A percentile compares a stretch with the other conserved stretches of the same genome.
phyloP scores from a whole-genome alignment of 148 eudicot genomes.

The Persicaria maculosa region DNA sequence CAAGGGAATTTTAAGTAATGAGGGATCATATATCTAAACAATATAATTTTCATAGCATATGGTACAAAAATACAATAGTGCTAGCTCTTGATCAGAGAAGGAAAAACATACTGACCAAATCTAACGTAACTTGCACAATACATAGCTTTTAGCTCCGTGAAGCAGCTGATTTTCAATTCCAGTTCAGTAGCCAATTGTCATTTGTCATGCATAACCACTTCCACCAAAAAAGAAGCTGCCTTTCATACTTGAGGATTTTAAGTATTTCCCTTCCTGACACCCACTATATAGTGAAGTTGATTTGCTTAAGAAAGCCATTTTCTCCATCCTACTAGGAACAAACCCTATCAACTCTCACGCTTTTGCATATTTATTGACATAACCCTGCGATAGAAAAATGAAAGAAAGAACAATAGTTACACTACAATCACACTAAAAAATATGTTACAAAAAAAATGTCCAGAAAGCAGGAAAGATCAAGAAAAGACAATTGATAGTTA shows the following conservation, averaged over 20 bases:
- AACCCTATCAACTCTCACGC: conserved; percentile 28
- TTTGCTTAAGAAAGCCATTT: not conserved
- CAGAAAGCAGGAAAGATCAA: not conserved
- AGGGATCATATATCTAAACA: not conserved
- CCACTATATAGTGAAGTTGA: not conserved
- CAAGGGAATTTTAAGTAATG: not conserved
- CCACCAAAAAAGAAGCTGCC: not conserved
- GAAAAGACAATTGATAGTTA: not conserved
- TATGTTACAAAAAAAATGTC: not conserved
- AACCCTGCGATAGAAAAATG: conserved; percentile 58
- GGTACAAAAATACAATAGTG: conserved; percentile 3
- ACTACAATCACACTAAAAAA: not conserved
- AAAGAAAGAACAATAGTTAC: not conserved
- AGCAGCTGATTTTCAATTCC: conserved; percentile 9
- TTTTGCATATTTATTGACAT: conserved; percentile 79
- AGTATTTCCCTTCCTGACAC: not conserved
- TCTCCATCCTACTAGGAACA: conserved; percentile 8
- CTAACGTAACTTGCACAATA: not conserved
- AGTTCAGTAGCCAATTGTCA: not conserved
- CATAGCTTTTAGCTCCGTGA: not conserved
- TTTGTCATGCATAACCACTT: not conserved
- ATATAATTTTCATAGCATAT: not conserved
- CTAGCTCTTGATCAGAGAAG: not conserved
- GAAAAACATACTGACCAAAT: conserved; percentile 5
- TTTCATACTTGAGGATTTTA: not conserved